phyloP scores from a whole-genome alignment of 2,329 filamentous ascomycete genomes.

The Cyanodermella asteris region DNA sequence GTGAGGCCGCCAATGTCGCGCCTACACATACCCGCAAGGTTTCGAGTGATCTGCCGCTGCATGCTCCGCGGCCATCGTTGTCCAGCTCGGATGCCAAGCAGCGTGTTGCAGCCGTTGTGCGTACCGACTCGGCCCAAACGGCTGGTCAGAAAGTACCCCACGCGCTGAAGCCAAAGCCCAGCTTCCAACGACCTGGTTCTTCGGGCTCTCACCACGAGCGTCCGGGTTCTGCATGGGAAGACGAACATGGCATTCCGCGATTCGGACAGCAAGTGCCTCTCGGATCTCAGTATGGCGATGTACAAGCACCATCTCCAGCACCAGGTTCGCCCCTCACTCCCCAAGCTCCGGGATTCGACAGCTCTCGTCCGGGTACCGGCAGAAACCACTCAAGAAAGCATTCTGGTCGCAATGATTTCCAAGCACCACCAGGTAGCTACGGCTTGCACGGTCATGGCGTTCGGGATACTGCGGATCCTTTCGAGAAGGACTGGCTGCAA shows the following conservation, averaged over 20 bases:
- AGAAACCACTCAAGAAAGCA: slow-evolving; percentile 47
- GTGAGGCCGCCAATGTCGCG: too few species aligned
- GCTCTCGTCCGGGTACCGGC: slow-evolving; percentile 22
- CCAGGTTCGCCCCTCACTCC: slow-evolving; percentile 22
- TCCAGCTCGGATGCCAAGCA: slow-evolving; percentile 63
- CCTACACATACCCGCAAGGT: slow-evolving; percentile 59
- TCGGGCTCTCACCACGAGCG: slow-evolving; percentile 28
- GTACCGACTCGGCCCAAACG: slow-evolving; percentile 73
- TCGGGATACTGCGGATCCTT: slow-evolving; percentile 45
- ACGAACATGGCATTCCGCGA: slow-evolving; percentile 68
- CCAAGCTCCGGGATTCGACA: slow-evolving; percentile 29
- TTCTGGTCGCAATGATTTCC: slow-evolving; percentile 47
- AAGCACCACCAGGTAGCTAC: slow-evolving; percentile 70
- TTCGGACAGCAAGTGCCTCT: slow-evolving; percentile 87
- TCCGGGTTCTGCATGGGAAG: slow-evolving; percentile 37
- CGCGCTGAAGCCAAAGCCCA: slow-evolving; percentile 39
- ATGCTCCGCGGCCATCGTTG: slow-evolving; percentile 74
- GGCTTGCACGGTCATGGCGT: slow-evolving; percentile 77
- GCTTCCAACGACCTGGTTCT: slow-evolving; percentile 24
- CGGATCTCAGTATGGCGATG: slow-evolving; percentile 79
- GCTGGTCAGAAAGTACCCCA: slow-evolving; percentile 42
- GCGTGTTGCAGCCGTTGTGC: slow-evolving; percentile 62
- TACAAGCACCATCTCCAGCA: slow-evolving; percentile 77
- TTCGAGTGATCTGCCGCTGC: slow-evolving; percentile 59
- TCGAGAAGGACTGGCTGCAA: slow-evolving; percentile 79